Conservation (phyloP, 345 rosid genomes). For the Excoecaria agallocha region DNA sequence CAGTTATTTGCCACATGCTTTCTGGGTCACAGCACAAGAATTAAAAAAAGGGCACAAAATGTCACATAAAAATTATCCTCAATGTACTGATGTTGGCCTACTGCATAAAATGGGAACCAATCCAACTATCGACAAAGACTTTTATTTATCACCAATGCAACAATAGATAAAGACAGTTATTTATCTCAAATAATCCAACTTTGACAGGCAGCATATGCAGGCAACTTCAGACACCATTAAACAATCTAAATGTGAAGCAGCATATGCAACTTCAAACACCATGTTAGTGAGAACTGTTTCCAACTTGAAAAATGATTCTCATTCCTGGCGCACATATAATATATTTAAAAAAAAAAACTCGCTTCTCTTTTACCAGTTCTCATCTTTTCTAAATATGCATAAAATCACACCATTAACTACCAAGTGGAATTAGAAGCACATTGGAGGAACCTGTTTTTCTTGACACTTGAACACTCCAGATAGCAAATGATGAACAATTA, state of each 20-base stretch:
- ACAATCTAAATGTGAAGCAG: not conserved
- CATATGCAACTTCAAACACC: not conserved
- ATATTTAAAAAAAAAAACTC: not conserved
- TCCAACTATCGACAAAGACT: too few relatives aligned
- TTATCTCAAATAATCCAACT: too few relatives aligned
- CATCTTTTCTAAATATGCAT: not conserved
- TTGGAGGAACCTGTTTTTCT: conserved; percentile 53
- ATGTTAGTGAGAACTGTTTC: not conserved
- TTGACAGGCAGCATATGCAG: too few relatives aligned
- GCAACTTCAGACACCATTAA: too few relatives aligned
- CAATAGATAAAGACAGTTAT: not conserved
- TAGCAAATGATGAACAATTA: conserved; percentile 65
- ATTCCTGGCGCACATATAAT: not conserved
- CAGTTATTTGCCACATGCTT: not conserved
- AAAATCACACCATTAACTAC: not conserved
- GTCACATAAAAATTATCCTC: not conserved
- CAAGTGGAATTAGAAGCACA: not conserved
- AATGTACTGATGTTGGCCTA: not conserved
- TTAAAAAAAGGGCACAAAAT: not conserved
- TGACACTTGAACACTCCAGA: conserved; percentile 85
- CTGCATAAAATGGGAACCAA: not conserved
- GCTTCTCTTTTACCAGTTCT: not conserved
- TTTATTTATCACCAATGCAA: not conserved
- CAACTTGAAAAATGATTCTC: not conserved
- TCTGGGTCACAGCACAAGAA: not conserved